Evolutionary conservation across 805 yeast genomes (phyloP).

Genomic region (Zygotorulaspora florentina): DNA sequence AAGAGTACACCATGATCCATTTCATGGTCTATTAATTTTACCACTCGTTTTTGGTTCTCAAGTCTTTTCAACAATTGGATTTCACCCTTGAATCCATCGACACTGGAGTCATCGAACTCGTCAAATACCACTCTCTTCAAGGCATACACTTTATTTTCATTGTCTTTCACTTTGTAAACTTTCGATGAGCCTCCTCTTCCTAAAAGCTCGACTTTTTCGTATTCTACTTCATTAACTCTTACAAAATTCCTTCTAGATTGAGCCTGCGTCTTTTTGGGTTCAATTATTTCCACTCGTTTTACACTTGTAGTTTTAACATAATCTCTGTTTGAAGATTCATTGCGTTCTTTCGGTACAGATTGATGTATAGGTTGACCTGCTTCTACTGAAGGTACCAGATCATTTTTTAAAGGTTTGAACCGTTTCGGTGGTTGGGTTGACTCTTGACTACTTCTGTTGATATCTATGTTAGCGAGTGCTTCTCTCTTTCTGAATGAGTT

Average conservation of each 20-base stretch:
- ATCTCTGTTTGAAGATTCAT: slow-evolving; percentile 7
- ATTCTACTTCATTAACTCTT: slow-evolving; percentile 55
- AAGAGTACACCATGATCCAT: slow-evolving; percentile 58
- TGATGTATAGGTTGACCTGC: not conserved
- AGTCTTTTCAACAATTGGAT: slow-evolving; percentile 67
- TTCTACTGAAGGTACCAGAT: not conserved
- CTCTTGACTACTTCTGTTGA: slow-evolving; percentile 19
- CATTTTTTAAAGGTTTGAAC: slow-evolving; percentile 5
- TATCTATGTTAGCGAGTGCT: slow-evolving; percentile 27
- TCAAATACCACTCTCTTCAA: slow-evolving; percentile 77
- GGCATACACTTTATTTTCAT: slow-evolving; percentile 64
- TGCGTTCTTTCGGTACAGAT: not conserved
- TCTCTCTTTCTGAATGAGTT: slow-evolving; percentile 22
- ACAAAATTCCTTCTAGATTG: slow-evolving; percentile 23
- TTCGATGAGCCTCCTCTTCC: slow-evolving; percentile 94
- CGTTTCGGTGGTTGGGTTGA: slow-evolving; percentile 10
- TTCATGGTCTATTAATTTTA: slow-evolving; percentile 70
- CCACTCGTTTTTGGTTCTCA: slow-evolving; percentile 64
- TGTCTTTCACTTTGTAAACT: slow-evolving; percentile 68
- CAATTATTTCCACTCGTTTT: slow-evolving; percentile 11
- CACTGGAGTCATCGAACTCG: slow-evolving; percentile 70
- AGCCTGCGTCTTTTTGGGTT: slow-evolving; percentile 8
- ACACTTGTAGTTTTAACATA: slow-evolving; percentile 10
- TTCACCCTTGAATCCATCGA: slow-evolving; percentile 84
- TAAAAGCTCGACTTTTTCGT: slow-evolving; percentile 69